Percentiles rank a stretch among this genome's conserved stretches.
These are phyloP conservation scores for Xylaria telfairii DNA, from an alignment of 495 filamentous ascomycete species.

Conservation along the genomic window DNA sequence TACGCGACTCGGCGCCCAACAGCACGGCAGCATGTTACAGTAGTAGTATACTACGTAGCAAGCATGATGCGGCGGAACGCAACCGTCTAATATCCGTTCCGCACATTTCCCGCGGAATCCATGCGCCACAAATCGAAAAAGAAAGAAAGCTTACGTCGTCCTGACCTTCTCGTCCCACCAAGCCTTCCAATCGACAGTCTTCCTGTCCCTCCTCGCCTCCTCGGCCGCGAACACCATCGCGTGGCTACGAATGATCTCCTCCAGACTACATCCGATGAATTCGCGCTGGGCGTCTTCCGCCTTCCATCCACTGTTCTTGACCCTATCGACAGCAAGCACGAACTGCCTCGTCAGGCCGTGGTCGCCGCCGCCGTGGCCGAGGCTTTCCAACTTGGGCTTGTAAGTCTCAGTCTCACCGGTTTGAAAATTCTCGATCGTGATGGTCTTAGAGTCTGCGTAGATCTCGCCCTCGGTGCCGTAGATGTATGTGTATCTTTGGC, in stretches of 20 bases:
- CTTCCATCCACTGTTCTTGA: slow-evolving; percentile 70
- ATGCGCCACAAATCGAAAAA: neutral
- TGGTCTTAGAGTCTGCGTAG: slow-evolving; percentile 72
- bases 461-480: slow-evolving; percentile 90
- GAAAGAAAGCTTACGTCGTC: neutral
- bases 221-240: slow-evolving; percentile 95
- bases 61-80: neutral
- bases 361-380: slow-evolving; percentile 88
- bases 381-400: slow-evolving; percentile 56
- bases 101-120: neutral
- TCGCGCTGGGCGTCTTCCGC: slow-evolving; percentile 76
- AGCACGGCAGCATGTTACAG: neutral
- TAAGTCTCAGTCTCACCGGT: slow-evolving; percentile 61
- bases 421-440: slow-evolving; percentile 68
- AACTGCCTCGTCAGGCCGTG: slow-evolving; percentile 80
- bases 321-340: slow-evolving; percentile 78
- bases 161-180: slow-evolving; percentile 75
- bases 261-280: slow-evolving; percentile 79
- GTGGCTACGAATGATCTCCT: slow-evolving; percentile 87
- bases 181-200: slow-evolving; percentile 73
- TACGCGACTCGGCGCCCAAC: neutral
- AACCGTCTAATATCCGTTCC: neutral
- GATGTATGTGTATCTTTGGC: slow-evolving; percentile 78
- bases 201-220: slow-evolving; percentile 72
- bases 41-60: neutral